Percentiles rank a stretch among this genome's conserved stretches.
Conservation (phyloP, 768 basidiomycete species). For the Trametes meyenii region DNA sequence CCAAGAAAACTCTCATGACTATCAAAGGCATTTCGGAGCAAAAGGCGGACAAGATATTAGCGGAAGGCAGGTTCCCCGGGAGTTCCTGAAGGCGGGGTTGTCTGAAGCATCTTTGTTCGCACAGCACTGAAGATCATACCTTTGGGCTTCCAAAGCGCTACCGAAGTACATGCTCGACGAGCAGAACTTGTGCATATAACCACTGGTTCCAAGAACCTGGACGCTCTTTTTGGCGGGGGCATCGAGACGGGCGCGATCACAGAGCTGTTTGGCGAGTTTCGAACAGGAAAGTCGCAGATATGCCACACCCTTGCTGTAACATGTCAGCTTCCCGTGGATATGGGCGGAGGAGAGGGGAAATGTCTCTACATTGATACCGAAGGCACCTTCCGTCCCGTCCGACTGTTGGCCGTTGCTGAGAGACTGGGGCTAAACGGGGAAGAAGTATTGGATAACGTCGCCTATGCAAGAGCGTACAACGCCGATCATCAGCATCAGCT, state of each 20-base stretch:
- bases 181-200: slow-evolving; percentile 96
- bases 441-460: slow-evolving; percentile 97
- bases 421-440: slow-evolving; percentile 96
- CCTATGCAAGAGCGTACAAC: slow-evolving; percentile 98
- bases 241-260: slow-evolving; percentile 99
- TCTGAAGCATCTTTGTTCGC: neutral
- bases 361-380: slow-evolving; percentile 99
- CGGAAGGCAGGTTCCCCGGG: slow-evolving; percentile 65
- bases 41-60: slow-evolving; percentile 95
- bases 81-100: neutral
- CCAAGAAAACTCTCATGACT: slow-evolving; percentile 86
- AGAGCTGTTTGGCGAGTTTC: slow-evolving; percentile 97
- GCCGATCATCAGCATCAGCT: slow-evolving; percentile 95
- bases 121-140: slow-evolving; percentile 95
- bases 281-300: slow-evolving; percentile 97
- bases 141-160: slow-evolving; percentile 96
- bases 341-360: slow-evolving; percentile 99
- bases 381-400: slow-evolving; percentile 96
- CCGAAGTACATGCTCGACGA: slow-evolving; percentile 93
- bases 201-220: slow-evolving; percentile 94
- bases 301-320: slow-evolving; percentile 98
- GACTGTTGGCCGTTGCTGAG: slow-evolving; percentile 92
- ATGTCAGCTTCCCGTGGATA: slow-evolving; percentile 93
- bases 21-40: slow-evolving; percentile 97
- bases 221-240: slow-evolving; percentile 94